phyloP scores from a whole-genome alignment of 495 filamentous ascomycete species.

The Penicillium nucicola region DNA sequence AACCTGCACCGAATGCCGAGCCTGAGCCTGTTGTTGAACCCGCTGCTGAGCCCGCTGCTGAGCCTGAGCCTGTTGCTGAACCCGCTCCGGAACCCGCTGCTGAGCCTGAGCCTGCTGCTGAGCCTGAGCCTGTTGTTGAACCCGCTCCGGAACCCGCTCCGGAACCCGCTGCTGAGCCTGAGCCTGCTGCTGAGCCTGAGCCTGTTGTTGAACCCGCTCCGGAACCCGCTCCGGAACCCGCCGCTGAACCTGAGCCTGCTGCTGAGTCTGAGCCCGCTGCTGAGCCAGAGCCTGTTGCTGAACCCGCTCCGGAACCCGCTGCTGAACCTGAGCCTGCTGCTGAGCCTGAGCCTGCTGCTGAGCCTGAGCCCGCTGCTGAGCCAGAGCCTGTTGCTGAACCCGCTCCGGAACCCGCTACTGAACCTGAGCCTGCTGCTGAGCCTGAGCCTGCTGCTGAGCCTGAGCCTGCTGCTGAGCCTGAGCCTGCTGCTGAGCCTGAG shows the following conservation, averaged over 20 bases:
- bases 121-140: background rate
- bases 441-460: background rate
- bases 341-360: conserved; percentile 9
- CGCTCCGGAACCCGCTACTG: too few relatives aligned
- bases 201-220: too few relatives aligned
- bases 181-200: too few relatives aligned
- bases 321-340: background rate
- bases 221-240: too few relatives aligned
- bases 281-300: too few relatives aligned
- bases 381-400: background rate
- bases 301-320: too few relatives aligned
- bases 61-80: conserved; percentile 1
- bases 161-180: too few relatives aligned
- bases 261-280: background rate
- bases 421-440: background rate
- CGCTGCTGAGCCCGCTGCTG: background rate
- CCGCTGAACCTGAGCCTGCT: too few relatives aligned
- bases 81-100: background rate
- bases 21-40: conserved; percentile 5
- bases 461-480: background rate
- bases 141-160: background rate
- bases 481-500: too few relatives aligned
- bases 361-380: conserved; percentile 2
- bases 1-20: conserved; percentile 6
- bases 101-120: background rate